These are phyloP conservation scores for Rhizopus arrhizus DNA, from an alignment of 371 early-diverging fungal species.

Conservation along the genomic window DNA sequence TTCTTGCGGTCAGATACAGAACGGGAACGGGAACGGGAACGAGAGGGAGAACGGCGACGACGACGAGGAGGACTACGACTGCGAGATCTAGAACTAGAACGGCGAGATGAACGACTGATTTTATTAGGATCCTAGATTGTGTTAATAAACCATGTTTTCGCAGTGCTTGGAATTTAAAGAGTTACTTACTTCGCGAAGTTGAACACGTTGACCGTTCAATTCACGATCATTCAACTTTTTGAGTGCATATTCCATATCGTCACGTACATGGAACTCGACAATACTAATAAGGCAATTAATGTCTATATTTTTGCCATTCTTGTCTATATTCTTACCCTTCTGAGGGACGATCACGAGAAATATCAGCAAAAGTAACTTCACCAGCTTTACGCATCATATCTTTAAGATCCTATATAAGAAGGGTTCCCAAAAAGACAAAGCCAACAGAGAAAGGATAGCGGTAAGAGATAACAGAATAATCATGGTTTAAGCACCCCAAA, in stretches of 20 bases:
- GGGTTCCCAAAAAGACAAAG: slow-evolving; percentile 14
- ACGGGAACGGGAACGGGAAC: slow-evolving; percentile 35
- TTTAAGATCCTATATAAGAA: slow-evolving; percentile 84
- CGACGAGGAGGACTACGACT: slow-evolving; percentile 26
- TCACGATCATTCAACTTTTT: slow-evolving; percentile 86
- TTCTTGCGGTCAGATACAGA: slow-evolving; percentile 20
- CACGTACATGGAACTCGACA: slow-evolving; percentile 84
- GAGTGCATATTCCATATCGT: slow-evolving; percentile 86
- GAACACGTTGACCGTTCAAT: slow-evolving; percentile 77
- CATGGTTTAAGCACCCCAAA: slow-evolving; percentile 10
- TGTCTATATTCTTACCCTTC: slow-evolving; percentile 74
- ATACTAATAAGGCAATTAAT: slow-evolving; percentile 54
- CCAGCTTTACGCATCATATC: slow-evolving; percentile 94
- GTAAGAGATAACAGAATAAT: slow-evolving; percentile 10
- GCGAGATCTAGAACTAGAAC: slow-evolving; percentile 28
- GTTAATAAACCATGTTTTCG: not conserved
- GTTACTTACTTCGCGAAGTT: slow-evolving; percentile 73
- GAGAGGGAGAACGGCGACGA: slow-evolving; percentile 22
- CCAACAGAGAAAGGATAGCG: slow-evolving; percentile 23
- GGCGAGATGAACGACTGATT: slow-evolving; percentile 27
- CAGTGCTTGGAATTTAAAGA: too few relatives aligned
- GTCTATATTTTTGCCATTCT: not conserved
- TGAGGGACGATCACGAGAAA: slow-evolving; percentile 77
- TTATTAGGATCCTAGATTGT: not conserved
- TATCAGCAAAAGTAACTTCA: slow-evolving; percentile 92